Evolutionary conservation across 2,329 filamentous ascomycete genomes (phyloP), one percentile per base, ranked within the genome.

Genomic region (Fusarium denticulatum): DNA sequence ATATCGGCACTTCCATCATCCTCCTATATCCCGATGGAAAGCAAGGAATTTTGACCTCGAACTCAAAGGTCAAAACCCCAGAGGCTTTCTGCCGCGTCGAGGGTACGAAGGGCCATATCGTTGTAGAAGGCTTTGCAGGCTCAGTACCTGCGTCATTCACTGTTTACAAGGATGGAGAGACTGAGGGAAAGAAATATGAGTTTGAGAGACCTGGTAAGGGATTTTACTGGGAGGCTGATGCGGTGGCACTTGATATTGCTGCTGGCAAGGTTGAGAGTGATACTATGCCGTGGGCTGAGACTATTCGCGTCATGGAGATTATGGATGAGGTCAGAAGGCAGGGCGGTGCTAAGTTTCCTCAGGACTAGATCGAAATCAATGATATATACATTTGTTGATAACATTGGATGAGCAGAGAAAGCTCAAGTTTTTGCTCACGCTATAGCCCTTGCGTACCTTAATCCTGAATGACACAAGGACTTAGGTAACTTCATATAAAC

Each of bases 171-270:
- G 75, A 78, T 6, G 74, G 79, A 22, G 75, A 77, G 26, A 3
- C 34, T 0, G 74, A 78, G 46, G 60, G 66, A 45, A 79, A 82
- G 76, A 81, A 77, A 37, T 81, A 81, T 42, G 78, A 82, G 3
- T 85, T 85, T 58, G 78, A 81, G 32, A 78, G 78, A 20, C 78
- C 79, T 1, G 81, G 81, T 0, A 76, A 77, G 37, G 85, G 82
- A 0, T 86, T 85, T 60, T 84, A 80, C 76, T 87, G 78, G 77
- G 86, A 88, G 70, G 84, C 84, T 6, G 85, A 86, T 65, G 80
- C 81, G 1, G 82, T 83, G 10, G 85, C 85, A 0, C 52, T 80
- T 10, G 83, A 85, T 67, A 79, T 86, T 45, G 78, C 79, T 5
- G 80, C 80, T 7, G 82, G 82, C 0, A 80, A 74, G 53, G 78